Base-by-base conservation (phyloP, 805 yeast genomes). In the Kurtzmaniella cleridarum region DNA sequence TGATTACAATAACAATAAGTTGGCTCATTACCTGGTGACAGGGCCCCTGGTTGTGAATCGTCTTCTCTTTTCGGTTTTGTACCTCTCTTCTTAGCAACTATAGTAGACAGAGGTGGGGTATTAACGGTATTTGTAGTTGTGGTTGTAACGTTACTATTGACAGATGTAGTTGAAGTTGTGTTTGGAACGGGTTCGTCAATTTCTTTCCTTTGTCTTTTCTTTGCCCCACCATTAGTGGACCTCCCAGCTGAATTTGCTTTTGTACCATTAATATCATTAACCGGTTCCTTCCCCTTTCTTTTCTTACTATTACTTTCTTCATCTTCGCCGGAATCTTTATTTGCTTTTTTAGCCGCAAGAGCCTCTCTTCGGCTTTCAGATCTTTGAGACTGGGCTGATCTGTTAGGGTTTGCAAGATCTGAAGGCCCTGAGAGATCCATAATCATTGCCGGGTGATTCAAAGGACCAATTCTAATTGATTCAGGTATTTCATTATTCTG, bases 1-100 rank as follows among this genome's bases (percentile, higher is more conserved):
- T 90, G 96, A 58, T 89, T 87, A 65, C 98, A 93, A 65, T 91
- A 90, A 61, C 98, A 93, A 59, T 91, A 91, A 2, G 89, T 77
- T 1, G 95, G 95, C 53, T 90, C 97, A 39, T 39, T 48, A 30
- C 15, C 26, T 15, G 11, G 37, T 31, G 16, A 27, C 35, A 11
- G 33, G 15, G 26, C 20, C 29, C 7, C 13, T 15, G 18, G 34
- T 24, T 26, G 31, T 28, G 27, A 27, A 23, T 29, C 23, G n/a
- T 45, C 57, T 27, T 52, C 57, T 30, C 49, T 57, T 27, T 54
- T 52, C 18, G 56, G 53, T 43, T 51, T 54, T 27, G 43, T 42
- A 11, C 42, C 44, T 23, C 49, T 47, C 43, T 50, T 53, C 40
- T 54, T 58, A 46, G 34, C 27, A n/a, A 10, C 33, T 12, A 20